A percentile compares a stretch with the other conserved stretches of the same genome.
Conservation (phyloP, 129 eudicot species). For the Flaveria linearis region DNA sequence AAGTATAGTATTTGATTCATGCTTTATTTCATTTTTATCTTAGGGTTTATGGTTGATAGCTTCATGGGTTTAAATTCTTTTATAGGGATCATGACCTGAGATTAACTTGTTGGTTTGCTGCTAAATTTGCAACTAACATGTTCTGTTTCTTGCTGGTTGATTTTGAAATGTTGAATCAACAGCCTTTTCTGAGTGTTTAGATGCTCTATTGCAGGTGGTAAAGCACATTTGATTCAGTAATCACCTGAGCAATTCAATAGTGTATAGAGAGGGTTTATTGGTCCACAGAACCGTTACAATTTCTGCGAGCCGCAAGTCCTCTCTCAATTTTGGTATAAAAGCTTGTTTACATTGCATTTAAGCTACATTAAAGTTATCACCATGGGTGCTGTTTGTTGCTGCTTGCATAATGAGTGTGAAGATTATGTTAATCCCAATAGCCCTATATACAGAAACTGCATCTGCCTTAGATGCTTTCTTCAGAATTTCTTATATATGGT, state of each 20-base stretch:
- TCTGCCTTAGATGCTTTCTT: conserved; percentile 68
- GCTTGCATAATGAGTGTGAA: conserved; percentile 77
- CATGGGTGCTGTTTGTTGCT: conserved; percentile 92
- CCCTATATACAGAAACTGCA: conserved; percentile 67
- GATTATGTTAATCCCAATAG: conserved; percentile 70
- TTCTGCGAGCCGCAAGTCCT: conserved; percentile 70
- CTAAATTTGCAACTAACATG: conserved; percentile 8
- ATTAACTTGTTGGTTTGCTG: conserved; percentile 18
- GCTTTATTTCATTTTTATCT: neutral
- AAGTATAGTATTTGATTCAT: conserved; percentile 9
- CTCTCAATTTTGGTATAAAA: conserved; percentile 41
- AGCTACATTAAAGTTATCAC: conserved; percentile 27
- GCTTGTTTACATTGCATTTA: neutral
- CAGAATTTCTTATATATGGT: conserved; percentile 82
- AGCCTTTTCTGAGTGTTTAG: conserved; percentile 9
- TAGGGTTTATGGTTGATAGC: conserved; percentile 31
- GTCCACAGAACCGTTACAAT: conserved; percentile 49
- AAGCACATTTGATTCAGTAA: conserved; percentile 27
- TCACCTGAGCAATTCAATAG: conserved; percentile 27
- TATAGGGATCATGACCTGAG: conserved; percentile 19
- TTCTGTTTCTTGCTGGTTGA: conserved; percentile 9
- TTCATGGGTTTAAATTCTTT: conserved; percentile 5
- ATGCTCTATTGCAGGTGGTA: conserved; percentile 36
- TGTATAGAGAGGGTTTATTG: conserved; percentile 57
- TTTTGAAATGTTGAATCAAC: conserved; percentile 9